Evolutionary conservation across 2,329 filamentous ascomycete genomes (phyloP).

Genomic region (Raffaelea ambrosiae): DNA sequence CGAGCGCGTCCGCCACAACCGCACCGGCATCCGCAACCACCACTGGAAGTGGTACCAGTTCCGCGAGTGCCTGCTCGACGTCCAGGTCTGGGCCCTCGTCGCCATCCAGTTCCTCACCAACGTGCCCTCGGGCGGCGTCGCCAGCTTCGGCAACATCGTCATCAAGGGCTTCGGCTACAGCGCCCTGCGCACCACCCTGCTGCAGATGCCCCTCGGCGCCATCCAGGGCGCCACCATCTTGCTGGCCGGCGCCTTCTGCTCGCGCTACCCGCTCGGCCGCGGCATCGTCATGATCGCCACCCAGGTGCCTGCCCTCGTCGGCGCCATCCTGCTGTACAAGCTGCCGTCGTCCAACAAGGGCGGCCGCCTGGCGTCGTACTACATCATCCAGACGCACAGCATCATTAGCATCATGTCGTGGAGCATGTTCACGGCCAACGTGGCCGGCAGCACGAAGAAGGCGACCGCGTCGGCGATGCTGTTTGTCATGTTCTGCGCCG

Average conservation of each 20-base stretch:
- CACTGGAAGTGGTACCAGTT: constrained; percentile 20
- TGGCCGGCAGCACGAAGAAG: constrained; percentile 46
- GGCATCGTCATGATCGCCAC: constrained; percentile 3
- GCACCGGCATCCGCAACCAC: constrained; percentile 25
- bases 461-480: constrained; percentile 47
- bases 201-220: constrained; percentile 18
- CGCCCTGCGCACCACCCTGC: constrained; percentile 30
- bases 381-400: constrained; percentile 15
- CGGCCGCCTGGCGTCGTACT: constrained; percentile 14
- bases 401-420: constrained; percentile 38
- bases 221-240: constrained; percentile 13
- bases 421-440: constrained; percentile 35
- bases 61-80: constrained; percentile 22
- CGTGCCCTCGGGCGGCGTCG: constrained; percentile 7
- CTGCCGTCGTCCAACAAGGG: constrained; percentile 7
- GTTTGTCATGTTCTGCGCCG: constrained; percentile 40
- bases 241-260: neutral
- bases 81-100: constrained; percentile 18
- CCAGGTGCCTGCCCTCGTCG: constrained; percentile 13
- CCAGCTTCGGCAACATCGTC: constrained; percentile 39
- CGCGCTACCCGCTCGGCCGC: neutral
- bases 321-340: constrained; percentile 12
- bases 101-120: constrained; percentile 3
- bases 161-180: constrained; percentile 43
- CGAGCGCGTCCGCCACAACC: constrained; percentile 22